Evolutionary conservation across 176 grass and related monocot genomes (phyloP), one percentile per base, ranked within the genome.

Genomic region (Phyllostachys edulis): DNA sequence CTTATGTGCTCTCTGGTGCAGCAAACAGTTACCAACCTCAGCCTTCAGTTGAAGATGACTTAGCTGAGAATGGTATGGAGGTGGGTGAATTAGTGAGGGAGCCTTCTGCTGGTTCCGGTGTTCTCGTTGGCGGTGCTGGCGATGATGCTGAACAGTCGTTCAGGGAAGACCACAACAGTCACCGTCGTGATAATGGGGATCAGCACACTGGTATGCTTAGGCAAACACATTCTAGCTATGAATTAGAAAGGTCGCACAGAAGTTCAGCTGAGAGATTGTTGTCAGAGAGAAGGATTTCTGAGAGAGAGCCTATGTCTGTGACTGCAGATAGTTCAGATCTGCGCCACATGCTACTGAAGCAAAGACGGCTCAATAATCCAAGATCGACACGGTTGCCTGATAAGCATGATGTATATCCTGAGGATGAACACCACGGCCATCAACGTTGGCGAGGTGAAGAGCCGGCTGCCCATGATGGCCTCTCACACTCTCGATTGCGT

Each of bases 321-420:
- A 46, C 38, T 63, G 69, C 89, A 27, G 40, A 49, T 15, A 69
- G 69, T 42, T 91, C 83, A 9, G 89, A 94, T 74, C 69, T 94
- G 67, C 89, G 89, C 46, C 89, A 94, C 66, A 81, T 65, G 71
- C 84, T 94, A 86, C 73, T 87, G 70, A 90, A 94, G 63, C 87
- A 76, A 80, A 88, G 90, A 86, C 86, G 75, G 73, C 78, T 84
- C 32, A 81, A 63, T 84, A 41, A 81, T 63, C 41, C 69, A 44
- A 71, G 82, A 76, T 46, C 38, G 0, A 36, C 61, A 4, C 23
- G 60, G 26, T 68, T 59, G 44, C 56, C 73, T 2, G 69, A 80
- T 67, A 82, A 63, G 61, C 74, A 40, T 78, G 69, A 67, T 39
- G 16, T 29, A 24, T 77, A 83, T 83, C 34, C 34, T 77, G 92